phyloP scores from a whole-genome alignment of 768 basidiomycete genomes.

The Obba rivulosa region DNA sequence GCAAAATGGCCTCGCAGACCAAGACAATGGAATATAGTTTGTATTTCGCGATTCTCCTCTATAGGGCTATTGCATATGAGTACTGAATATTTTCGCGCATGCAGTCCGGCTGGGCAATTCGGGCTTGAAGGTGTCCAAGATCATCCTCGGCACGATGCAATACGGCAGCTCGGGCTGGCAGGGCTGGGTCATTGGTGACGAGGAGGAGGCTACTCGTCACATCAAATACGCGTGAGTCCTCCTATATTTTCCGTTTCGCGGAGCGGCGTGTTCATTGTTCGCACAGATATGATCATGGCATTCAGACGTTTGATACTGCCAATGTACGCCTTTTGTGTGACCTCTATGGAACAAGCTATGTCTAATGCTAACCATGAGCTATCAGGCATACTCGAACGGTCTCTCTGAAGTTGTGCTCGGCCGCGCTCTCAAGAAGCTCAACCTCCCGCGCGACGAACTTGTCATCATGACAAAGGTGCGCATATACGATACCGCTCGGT shows the following conservation, averaged over 20 bases:
- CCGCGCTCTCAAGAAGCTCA: slow-evolving; percentile 37
- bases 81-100: background rate
- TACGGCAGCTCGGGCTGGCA: slow-evolving; percentile 25
- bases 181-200: slow-evolving; percentile 33
- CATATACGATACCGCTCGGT: background rate
- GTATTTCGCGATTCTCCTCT: too few relatives aligned
- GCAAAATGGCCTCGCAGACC: too few relatives aligned
- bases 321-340: slow-evolving; percentile 9
- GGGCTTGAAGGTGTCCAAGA: slow-evolving; percentile 35
- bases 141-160: slow-evolving; percentile 30
- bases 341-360: background rate
- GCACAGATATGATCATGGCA: slow-evolving; percentile 32
- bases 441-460: slow-evolving; percentile 37
- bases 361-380: background rate
- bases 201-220: slow-evolving; percentile 30
- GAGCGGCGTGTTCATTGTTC: too few relatives aligned
- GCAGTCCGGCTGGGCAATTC: slow-evolving; percentile 38
- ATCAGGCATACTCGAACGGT: slow-evolving; percentile 32
- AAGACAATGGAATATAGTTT: too few relatives aligned
- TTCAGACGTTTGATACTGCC: slow-evolving; percentile 32
- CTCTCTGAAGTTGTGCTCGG: slow-evolving; percentile 39
- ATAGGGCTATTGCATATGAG: too few relatives aligned
- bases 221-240: slow-evolving; percentile 33
- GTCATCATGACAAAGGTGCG: slow-evolving; percentile 44
- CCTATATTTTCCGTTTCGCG: too few relatives aligned